These are phyloP conservation scores for Populus hybrid DNA, from an alignment of 441 rosid species.

Conservation along the genomic window DNA sequence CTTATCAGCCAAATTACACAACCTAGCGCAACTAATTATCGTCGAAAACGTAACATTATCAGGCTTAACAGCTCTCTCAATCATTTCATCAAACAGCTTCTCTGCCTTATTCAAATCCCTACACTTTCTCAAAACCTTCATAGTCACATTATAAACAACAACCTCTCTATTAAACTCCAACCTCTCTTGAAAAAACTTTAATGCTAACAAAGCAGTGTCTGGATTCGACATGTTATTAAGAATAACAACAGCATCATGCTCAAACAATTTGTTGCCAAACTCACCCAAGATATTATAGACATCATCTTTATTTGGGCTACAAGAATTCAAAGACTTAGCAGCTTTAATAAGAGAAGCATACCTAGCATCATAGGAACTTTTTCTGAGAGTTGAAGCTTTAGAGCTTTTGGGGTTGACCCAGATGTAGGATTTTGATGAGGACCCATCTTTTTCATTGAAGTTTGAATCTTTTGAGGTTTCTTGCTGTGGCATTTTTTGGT, in stretches of 20 bases:
- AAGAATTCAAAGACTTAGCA: slow-evolving; percentile 55
- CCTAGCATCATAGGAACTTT: slow-evolving; percentile 64
- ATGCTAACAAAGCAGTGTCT: slow-evolving; percentile 50
- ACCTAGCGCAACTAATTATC: no score
- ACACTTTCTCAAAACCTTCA: slow-evolving; percentile 68
- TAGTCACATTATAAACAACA: slow-evolving; percentile 70
- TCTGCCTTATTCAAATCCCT: slow-evolving; percentile 62
- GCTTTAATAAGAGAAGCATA: slow-evolving; percentile 58
- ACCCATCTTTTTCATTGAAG: slow-evolving; percentile 13
- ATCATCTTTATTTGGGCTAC: slow-evolving; percentile 35
- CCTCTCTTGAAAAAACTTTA: slow-evolving; percentile 43
- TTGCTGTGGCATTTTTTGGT: slow-evolving; percentile 21
- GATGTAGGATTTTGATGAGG: slow-evolving; percentile 40
- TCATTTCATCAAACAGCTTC: slow-evolving; percentile 3
- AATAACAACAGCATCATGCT: slow-evolving; percentile 77
- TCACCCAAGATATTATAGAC: slow-evolving; percentile 39
- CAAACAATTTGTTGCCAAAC: slow-evolving; percentile 48
- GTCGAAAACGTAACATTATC: no score
- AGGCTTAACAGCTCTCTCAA: no score
- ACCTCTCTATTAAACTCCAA: slow-evolving; percentile 44
- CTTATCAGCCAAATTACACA: no score
- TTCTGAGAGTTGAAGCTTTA: slow-evolving; percentile 57
- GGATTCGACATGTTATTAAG: slow-evolving; percentile 79
- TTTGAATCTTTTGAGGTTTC: slow-evolving; percentile 26
- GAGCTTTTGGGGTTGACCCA: slow-evolving; percentile 92